These are phyloP conservation scores for Blechomonas ayalai DNA, from an alignment of 208 protist species.

Conservation along the genomic window DNA sequence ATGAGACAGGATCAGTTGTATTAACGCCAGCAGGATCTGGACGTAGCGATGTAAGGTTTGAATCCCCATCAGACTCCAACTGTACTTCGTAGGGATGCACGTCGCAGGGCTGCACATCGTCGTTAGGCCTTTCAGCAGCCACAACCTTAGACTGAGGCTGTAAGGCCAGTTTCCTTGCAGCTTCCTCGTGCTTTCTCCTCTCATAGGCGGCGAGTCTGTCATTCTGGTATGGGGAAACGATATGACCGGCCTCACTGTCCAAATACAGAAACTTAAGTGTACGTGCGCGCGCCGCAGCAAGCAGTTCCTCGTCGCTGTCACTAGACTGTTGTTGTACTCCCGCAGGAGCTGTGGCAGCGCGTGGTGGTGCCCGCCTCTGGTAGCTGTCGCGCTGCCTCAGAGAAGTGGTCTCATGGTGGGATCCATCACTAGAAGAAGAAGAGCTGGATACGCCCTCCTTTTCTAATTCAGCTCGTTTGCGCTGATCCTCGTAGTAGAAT, in stretches of 20 bases:
- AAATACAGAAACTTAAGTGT: conserved; percentile 39
- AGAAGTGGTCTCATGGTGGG: conserved; percentile 2
- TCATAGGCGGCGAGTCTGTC: conserved; percentile 10
- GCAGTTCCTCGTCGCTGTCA: conserved; percentile 41
- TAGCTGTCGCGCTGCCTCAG: conserved; percentile 3
- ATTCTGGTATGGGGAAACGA: conserved; percentile 9
- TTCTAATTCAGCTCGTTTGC: conserved; percentile 4
- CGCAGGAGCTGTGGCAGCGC: background rate
- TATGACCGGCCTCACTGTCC: conserved; percentile 9
- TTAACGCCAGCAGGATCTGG: no score
- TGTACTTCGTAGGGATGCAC: no score
- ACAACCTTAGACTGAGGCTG: no score
- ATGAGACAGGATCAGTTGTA: no score
- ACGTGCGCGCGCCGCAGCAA: conserved; percentile 22
- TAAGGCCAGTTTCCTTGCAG: no score
- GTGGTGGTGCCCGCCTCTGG: background rate
- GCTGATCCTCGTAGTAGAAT: conserved; percentile 32
- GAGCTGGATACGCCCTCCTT: conserved; percentile 4
- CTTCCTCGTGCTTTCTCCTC: background rate
- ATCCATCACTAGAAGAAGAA: conserved; percentile 11
- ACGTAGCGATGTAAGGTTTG: no score
- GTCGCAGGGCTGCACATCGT: no score
- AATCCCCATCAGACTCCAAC: no score
- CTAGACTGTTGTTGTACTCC: background rate
- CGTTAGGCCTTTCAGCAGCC: no score